These are phyloP conservation scores for Cryptococcus sp. DNA, from an alignment of 1,284 basidiomycete species.

Conservation along the genomic window DNA sequence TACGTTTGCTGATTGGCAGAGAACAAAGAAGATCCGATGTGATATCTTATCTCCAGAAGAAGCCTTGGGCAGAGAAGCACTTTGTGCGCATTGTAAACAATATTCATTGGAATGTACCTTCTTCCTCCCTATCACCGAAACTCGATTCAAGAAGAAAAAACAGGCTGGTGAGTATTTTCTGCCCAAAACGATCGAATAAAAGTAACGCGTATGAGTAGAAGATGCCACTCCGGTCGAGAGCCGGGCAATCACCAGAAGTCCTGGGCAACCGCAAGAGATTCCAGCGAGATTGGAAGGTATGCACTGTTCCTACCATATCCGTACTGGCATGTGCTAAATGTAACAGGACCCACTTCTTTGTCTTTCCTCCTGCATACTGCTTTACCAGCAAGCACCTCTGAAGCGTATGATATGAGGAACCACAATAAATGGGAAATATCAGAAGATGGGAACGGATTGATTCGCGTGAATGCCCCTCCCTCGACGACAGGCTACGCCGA, in stretches of 20 bases:
- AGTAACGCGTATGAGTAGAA: background rate
- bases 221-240: background rate
- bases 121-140: constrained; percentile 96
- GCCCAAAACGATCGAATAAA: no score
- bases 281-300: constrained; percentile 29
- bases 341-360: constrained; percentile 73
- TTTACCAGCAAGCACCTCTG: constrained; percentile 74
- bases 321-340: background rate
- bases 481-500: constrained; percentile 14
- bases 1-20: constrained; percentile 26
- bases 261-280: constrained; percentile 7
- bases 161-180: constrained; percentile 52
- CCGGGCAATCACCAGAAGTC: background rate
- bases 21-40: constrained; percentile 82
- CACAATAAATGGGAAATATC: constrained; percentile 79
- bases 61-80: constrained; percentile 13
- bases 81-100: constrained; percentile 54
- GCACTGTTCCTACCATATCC: background rate
- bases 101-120: constrained; percentile 91
- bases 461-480: constrained; percentile 68
- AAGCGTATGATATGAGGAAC: constrained; percentile 78
- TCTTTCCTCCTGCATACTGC: constrained; percentile 83
- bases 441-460: constrained; percentile 74
- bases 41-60: constrained; percentile 34
- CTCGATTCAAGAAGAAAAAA: constrained; percentile 95